These are phyloP conservation scores for Trichosporon inkin DNA, from an alignment of 1,284 basidiomycete species.

Conservation along the genomic window DNA sequence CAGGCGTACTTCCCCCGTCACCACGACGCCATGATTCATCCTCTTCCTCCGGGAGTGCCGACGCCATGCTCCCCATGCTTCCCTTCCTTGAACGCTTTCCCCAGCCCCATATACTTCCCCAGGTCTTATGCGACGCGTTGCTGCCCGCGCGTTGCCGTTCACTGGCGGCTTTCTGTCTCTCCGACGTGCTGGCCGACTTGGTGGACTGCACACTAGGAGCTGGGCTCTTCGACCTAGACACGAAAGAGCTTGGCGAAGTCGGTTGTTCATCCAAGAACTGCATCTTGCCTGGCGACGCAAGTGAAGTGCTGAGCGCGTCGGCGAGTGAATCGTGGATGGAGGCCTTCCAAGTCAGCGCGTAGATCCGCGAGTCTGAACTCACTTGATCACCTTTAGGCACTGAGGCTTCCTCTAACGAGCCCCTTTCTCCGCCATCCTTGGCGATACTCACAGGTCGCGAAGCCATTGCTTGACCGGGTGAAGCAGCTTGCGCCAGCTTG, in stretches of 20 bases:
- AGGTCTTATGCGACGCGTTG: slow-evolving; percentile 4
- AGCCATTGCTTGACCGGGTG: background rate
- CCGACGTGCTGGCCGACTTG: background rate
- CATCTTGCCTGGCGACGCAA: slow-evolving; percentile 16
- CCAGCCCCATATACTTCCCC: slow-evolving; percentile 20
- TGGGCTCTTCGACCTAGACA: background rate
- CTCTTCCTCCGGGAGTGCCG: slow-evolving; percentile 22
- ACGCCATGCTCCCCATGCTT: slow-evolving; percentile 13
- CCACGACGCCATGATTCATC: slow-evolving; percentile 40
- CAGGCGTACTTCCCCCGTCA: slow-evolving; percentile 44
- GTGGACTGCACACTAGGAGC: background rate
- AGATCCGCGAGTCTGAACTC: background rate
- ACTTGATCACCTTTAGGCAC: background rate
- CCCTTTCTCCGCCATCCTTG: background rate
- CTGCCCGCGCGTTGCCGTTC: background rate
- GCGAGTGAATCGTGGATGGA: slow-evolving; percentile 20
- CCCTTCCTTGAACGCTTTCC: slow-evolving; percentile 15
- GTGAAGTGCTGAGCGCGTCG: slow-evolving; percentile 18
- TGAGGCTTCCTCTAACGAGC: background rate
- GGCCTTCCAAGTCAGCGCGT: background rate
- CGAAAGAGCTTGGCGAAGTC: background rate
- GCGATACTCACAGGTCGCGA: background rate
- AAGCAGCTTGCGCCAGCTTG: background rate
- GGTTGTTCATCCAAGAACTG: slow-evolving; percentile 2
- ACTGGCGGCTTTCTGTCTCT: background rate